A percentile compares a stretch with the other conserved stretches of the same genome.
phyloP scores from a whole-genome alignment of 345 rosid genomes.

The Excoecaria cochinchinensis region DNA sequence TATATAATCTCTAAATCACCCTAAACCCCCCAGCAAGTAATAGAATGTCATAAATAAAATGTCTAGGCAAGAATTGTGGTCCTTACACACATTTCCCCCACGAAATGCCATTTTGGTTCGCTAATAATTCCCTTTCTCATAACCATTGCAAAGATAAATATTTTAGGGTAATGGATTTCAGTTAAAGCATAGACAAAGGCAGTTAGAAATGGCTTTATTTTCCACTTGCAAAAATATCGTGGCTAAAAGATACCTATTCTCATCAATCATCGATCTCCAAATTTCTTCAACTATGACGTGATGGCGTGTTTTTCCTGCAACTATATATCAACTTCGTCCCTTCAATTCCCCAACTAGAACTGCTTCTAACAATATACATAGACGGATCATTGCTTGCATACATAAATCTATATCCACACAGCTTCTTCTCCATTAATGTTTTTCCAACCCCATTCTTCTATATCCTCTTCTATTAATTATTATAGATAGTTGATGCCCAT shows the following conservation, averaged over 20 bases:
- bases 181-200: slow-evolving; percentile 30
- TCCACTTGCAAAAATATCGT: slow-evolving; percentile 29
- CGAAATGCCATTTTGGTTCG: not conserved
- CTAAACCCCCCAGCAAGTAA: no score
- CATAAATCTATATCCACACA: not conserved
- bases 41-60: no score
- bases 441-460: slow-evolving; percentile 15
- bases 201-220: slow-evolving; percentile 18
- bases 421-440: slow-evolving; percentile 19
- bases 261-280: not conserved
- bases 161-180: not conserved
- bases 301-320: slow-evolving; percentile 34
- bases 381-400: slow-evolving; percentile 15
- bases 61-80: not conserved
- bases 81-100: not conserved
- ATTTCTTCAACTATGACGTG: not conserved
- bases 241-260: slow-evolving; percentile 17
- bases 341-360: not conserved
- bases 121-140: not conserved
- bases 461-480: slow-evolving; percentile 3
- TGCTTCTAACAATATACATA: not conserved
- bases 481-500: slow-evolving; percentile 33
- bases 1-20: no score
- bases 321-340: not conserved
- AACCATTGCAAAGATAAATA: not conserved